Base-by-base conservation (phyloP, 164 flowering plant genomes). In the Akebia trifoliata region DNA sequence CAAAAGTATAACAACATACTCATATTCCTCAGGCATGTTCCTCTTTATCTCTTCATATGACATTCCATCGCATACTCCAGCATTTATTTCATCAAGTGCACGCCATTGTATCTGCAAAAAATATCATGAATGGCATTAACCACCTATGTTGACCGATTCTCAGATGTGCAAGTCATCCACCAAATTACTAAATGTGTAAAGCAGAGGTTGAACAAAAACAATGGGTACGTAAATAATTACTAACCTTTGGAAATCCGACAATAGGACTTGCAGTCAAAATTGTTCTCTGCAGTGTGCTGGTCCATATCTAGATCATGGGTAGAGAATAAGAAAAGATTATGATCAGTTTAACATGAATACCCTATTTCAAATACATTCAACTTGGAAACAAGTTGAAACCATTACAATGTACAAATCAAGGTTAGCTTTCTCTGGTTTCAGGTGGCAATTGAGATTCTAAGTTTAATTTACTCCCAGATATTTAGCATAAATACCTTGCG, bases 21-120 rank as follows among this genome's bases (percentile, higher is more conserved):
- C 93, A 53, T 87, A 94, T 63, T 94, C 97, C 63, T 87, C 99
- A 1, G 97, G 97, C 99, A 94, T 94, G 70, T 94, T 90, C 59
- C 83, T 94, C 76, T 84, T 87, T 66, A 90, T 83, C 68, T 94
- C 99, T 78, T 87, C 96, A 62, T 94, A 94, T 7, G 96, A 80
- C 99, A 94, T 94, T 62, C 99, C 99, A 69, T 94, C 99, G 70
- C 99, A 94, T 5, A 84, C 99, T 65, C 99, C 99, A 57, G 95
- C 85, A 78, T 94, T 81, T 59, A 94, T 94, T 70, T 94, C 99
- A 67, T 94, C 99, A 59, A 94, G 95, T 29, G 97, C 94, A 60
- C 99, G 96, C 99, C 99, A 94, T 77, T 90, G 99, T 67, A 94
- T 78, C 99, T 94, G 57, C 42, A 64, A 9, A 39, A 8, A 31